Percentiles rank a stretch among this genome's conserved stretches.
Conservation (phyloP, 2,329 filamentous ascomycete species). For the Botrytis paeoniae region DNA sequence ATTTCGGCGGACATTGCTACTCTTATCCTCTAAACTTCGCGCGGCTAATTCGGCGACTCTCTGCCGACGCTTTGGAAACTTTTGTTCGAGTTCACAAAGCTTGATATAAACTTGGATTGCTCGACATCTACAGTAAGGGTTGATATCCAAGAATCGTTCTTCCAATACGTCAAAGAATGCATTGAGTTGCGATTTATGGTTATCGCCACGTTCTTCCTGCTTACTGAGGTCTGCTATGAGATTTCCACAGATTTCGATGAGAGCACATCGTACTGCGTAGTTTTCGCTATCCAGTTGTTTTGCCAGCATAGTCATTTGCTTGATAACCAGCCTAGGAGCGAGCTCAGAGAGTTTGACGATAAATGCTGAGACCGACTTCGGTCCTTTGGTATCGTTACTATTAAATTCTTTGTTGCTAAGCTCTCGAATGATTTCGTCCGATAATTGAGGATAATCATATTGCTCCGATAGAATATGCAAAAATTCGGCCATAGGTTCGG, state of each 20-base stretch:
- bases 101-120: conserved; percentile 91
- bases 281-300: conserved; percentile 97
- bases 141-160: conserved; percentile 92
- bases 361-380: conserved; percentile 94
- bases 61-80: conserved; percentile 89
- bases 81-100: conserved; percentile 91
- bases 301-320: conserved; percentile 92
- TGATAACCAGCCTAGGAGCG: conserved; percentile 86
- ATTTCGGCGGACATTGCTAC: conserved; percentile 92
- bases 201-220: conserved; percentile 86
- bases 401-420: conserved; percentile 98
- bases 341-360: conserved; percentile 91
- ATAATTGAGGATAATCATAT: conserved; percentile 94
- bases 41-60: conserved; percentile 82
- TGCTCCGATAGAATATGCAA: conserved; percentile 93
- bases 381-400: conserved; percentile 89
- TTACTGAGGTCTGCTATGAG: conserved; percentile 87
- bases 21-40: conserved; percentile 92
- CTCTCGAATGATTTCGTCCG: conserved; percentile 89
- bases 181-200: conserved; percentile 91
- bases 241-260: conserved; percentile 97
- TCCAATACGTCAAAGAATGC: conserved; percentile 97
- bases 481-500: conserved; percentile 98
- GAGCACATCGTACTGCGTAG: conserved; percentile 86
- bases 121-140: conserved; percentile 90